These are phyloP conservation scores for Leptographium lundbergii DNA, from an alignment of 2,329 filamentous ascomycete genomes.

Conservation along the genomic window DNA sequence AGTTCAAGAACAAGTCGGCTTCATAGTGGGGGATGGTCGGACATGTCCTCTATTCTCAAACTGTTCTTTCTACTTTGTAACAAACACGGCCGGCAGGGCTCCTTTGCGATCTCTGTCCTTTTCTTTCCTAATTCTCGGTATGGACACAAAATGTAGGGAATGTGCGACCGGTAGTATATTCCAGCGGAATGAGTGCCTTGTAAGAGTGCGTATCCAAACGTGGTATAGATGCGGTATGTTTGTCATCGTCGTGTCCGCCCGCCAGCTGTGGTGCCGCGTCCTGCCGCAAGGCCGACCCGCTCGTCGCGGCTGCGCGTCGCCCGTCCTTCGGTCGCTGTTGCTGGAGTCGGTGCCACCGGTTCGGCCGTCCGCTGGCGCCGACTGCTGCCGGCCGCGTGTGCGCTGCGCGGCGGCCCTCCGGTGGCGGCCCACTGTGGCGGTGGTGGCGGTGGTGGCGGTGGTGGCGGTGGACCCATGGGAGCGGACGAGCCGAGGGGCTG, in stretches of 20 bases:
- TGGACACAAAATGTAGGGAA: no score
- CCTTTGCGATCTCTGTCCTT: neutral
- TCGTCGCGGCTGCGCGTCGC: constrained; percentile 19
- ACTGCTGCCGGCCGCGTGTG: neutral
- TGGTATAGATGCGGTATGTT: no score
- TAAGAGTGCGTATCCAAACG: no score
- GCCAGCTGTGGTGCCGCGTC: neutral
- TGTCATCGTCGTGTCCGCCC: neutral
- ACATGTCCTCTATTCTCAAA: neutral
- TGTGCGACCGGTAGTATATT: no score
- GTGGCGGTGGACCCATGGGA: no score
- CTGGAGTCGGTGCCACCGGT: neutral
- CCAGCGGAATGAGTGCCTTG: no score
- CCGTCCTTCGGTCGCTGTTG: constrained; percentile 10
- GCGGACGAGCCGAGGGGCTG: neutral
- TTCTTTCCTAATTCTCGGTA: neutral
- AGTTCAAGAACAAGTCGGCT: constrained; percentile 12
- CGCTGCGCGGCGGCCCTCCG: neutral
- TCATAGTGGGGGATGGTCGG: neutral
- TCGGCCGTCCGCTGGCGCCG: neutral
- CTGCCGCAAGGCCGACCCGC: constrained; percentile 15
- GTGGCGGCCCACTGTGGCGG: neutral
- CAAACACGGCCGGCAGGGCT: no score
- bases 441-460: constrained; percentile 7
- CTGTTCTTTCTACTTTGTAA: neutral